These are phyloP conservation scores for Quambalaria eucalypti DNA, from an alignment of 1,284 basidiomycete genomes.

Conservation along the genomic window DNA sequence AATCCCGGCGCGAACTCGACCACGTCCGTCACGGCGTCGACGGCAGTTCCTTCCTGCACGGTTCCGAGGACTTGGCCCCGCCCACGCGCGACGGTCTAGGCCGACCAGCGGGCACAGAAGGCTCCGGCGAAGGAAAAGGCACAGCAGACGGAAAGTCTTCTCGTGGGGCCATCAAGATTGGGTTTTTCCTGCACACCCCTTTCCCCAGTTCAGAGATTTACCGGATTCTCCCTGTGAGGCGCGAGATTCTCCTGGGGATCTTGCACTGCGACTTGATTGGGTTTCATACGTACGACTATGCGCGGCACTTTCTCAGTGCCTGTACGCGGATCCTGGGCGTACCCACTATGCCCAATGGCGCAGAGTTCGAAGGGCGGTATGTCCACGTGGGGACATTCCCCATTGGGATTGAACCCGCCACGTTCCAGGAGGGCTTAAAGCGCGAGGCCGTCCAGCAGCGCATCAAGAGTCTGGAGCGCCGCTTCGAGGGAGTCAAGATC, in stretches of 20 bases:
- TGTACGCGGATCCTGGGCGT: slow-evolving; percentile 91
- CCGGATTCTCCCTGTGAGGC: slow-evolving; percentile 86
- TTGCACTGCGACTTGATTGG: slow-evolving; percentile 77
- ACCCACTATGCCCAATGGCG: slow-evolving; percentile 93
- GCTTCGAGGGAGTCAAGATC: slow-evolving; percentile 89
- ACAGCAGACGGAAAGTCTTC: slow-evolving; percentile 31
- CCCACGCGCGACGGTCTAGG: slow-evolving; percentile 7
- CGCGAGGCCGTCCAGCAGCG: slow-evolving; percentile 70
- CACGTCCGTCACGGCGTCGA: slow-evolving; percentile 37
- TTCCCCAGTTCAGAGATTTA: slow-evolving; percentile 98
- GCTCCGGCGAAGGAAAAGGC: slow-evolving; percentile 15
- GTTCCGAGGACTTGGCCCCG: slow-evolving; percentile 28
- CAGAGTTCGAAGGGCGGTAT: slow-evolving; percentile 87
- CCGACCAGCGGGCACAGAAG: background rate
- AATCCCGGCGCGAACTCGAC: slow-evolving; percentile 35
- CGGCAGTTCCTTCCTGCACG: slow-evolving; percentile 30
- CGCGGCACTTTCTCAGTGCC: slow-evolving; percentile 94
- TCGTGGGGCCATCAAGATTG: slow-evolving; percentile 55
- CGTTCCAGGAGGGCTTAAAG: slow-evolving; percentile 76
- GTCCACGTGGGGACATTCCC: slow-evolving; percentile 97
- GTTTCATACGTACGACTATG: slow-evolving; percentile 99
- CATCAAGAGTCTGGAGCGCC: slow-evolving; percentile 69
- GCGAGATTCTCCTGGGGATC: slow-evolving; percentile 89
- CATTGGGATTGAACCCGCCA: slow-evolving; percentile 90
- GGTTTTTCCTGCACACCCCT: slow-evolving; percentile 96